Evolutionary conservation across 2,329 filamentous ascomycete genomes (phyloP).

Genomic region (Capronia epimyces): DNA sequence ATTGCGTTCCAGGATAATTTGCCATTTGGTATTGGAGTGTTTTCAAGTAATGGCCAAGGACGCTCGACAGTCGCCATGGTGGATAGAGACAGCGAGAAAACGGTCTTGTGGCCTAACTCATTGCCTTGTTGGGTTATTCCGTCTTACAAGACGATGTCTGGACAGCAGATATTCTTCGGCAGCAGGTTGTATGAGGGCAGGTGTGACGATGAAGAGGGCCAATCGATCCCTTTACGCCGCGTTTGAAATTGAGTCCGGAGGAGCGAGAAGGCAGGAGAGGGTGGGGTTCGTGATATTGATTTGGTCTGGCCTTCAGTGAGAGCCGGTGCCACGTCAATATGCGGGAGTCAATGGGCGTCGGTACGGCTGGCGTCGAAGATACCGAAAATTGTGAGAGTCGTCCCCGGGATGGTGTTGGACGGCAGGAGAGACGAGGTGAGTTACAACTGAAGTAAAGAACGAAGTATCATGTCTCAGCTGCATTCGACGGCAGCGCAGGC

Average conservation of each 20-base stretch:
- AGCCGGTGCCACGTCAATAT: constrained; percentile 9
- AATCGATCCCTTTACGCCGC: neutral
- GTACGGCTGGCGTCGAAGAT: neutral
- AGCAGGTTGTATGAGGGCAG: constrained; percentile 5
- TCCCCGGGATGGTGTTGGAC: constrained; percentile 1
- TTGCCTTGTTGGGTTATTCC: constrained; percentile 12
- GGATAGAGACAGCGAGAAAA: constrained; percentile 3
- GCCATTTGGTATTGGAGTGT: constrained; percentile 5
- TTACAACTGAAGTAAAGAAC: neutral
- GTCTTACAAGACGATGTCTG: constrained; percentile 1
- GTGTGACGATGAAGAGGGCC: constrained; percentile 10
- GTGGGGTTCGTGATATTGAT: constrained; percentile 9
- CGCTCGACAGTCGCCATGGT: constrained; percentile 19
- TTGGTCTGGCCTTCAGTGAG: constrained; percentile 14
- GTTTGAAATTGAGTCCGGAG: neutral
- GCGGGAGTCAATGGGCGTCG: neutral
- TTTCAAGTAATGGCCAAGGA: constrained; percentile 11
- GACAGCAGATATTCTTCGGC: constrained; percentile 1
- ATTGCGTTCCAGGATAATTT: constrained; percentile 13
- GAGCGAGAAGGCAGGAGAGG: neutral
- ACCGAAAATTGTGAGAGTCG: neutral
- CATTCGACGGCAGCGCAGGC: neutral
- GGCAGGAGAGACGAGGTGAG: neutral
- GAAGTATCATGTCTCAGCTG: neutral
- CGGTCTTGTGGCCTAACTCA: constrained; percentile 11